Base-by-base conservation (phyloP, 257 asterid genomes). In the Coffea eugenioides region DNA sequence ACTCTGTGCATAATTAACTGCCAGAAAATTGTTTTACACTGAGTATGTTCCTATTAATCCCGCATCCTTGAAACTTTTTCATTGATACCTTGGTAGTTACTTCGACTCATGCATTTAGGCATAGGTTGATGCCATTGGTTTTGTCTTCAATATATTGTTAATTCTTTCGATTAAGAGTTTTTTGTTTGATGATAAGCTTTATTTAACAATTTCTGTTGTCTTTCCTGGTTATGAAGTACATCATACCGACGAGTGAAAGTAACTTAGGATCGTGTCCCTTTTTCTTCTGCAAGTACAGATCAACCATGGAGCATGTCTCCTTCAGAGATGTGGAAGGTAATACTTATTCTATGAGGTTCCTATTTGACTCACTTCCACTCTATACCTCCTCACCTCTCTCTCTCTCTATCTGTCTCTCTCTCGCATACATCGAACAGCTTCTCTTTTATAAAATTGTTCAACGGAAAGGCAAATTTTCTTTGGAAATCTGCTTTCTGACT, bases 221-320 rank as follows among this genome's bases (percentile, higher is more conserved):
- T 20, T 46, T 36, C 68, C 1, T 65, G 21, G 45, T 27, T 72
- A 62, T 43, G 21, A 59, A 20, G 71, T 78, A 71, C 12, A 36
- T n/a, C 36, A 34, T 51, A 41, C 61, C 69, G 54, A 43, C 73
- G 34, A 75, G 81, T 71, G 76, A 78, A 36, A 31, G 69, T n/a
- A 56, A 77, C 18, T 74, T 51, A 43, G 4, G 12, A 13, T 23
- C 43, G 34, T 75, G 52, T 75, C 25, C 10, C 27, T 21, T 62
- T 54, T 43, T 13, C 62, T 46, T 16, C 43, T 49, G 46, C 45
- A 59, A 48, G 57, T 71, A 36, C 39, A 16, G 65, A 56, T 61
- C 75, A 27, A 77, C 56, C 71, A 83, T 80, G 86, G 81, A 80
- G 36, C 75, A 21, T 9, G 43, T 45, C 25, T 54, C 75, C 41